Conservation (phyloP, 2,329 filamentous ascomycete species). For the Tolypocladium cylindrosporum region DNA sequence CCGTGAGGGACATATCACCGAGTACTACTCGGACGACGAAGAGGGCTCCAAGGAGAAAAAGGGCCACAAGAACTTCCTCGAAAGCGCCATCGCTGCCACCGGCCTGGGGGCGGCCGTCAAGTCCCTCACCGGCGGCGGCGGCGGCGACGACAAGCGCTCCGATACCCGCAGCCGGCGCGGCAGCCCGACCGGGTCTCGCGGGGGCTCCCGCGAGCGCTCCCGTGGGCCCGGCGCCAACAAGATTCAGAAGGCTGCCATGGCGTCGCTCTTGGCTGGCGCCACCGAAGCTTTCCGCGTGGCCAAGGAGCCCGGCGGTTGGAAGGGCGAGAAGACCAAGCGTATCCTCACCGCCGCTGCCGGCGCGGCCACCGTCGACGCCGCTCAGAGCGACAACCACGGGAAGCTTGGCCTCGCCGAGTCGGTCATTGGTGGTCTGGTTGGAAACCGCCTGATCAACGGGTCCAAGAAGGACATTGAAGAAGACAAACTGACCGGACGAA, state of each 20-base stretch:
- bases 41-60: conserved; percentile 44
- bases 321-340: conserved; percentile 83
- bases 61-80: conserved; percentile 54
- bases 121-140: conserved; percentile 37
- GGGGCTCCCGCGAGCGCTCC: conserved; percentile 44
- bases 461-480: conserved; percentile 56
- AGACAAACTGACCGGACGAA: conserved; percentile 50
- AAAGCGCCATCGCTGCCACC: conserved; percentile 51
- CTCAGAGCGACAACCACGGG: conserved; percentile 62
- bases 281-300: conserved; percentile 86
- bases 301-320: conserved; percentile 83
- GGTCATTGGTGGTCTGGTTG: conserved; percentile 78
- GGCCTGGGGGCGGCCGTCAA: conserved; percentile 53
- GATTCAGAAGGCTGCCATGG: conserved; percentile 80
- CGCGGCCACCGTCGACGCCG: conserved; percentile 77
- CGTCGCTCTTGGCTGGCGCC: conserved; percentile 80
- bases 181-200: conserved; percentile 32
- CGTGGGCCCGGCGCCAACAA: conserved; percentile 42
- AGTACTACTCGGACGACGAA: conserved; percentile 50
- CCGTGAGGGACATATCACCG: conserved; percentile 39
- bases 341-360: conserved; percentile 79
- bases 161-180: conserved; percentile 39
- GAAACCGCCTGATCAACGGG: conserved; percentile 79
- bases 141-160: conserved; percentile 28
- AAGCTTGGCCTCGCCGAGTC: conserved; percentile 80